phyloP scores from a whole-genome alignment of 1,139 yeast species.

The Suhomyces bribrorum region DNA sequence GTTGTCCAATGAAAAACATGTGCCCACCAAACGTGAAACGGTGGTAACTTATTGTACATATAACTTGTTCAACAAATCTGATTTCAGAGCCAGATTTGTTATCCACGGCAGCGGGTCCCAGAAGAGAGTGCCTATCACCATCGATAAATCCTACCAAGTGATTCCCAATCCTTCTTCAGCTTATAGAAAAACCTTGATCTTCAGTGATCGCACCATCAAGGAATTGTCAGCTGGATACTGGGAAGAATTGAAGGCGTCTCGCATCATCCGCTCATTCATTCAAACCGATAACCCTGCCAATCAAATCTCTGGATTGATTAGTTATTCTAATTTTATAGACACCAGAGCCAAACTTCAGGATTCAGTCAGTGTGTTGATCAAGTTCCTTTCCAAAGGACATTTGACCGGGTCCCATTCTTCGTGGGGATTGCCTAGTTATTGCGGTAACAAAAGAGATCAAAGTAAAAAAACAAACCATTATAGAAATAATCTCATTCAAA shows the following conservation, averaged over 20 bases:
- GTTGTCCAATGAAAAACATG: constrained; percentile 8
- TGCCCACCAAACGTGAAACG: constrained; percentile 29
- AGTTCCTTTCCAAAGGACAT: constrained; percentile 30
- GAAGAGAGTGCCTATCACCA: constrained; percentile 23
- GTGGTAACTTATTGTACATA: constrained; percentile 52
- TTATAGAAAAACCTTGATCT: constrained; percentile 21
- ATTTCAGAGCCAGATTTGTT: constrained; percentile 42
- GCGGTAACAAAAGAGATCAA: constrained; percentile 28
- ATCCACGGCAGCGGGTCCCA: constrained; percentile 24
- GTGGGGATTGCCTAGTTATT: constrained; percentile 33
- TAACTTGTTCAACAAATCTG: constrained; percentile 51
- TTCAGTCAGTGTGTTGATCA: constrained; percentile 24
- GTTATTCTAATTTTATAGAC: constrained; percentile 25
- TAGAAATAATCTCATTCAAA: constrained; percentile 37
- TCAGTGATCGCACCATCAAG: constrained; percentile 22
- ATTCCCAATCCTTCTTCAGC: constrained; percentile 20
- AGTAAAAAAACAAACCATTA: constrained; percentile 31
- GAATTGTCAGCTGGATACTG: constrained; percentile 27
- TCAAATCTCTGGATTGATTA: constrained; percentile 39
- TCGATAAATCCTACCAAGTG: constrained; percentile 34
- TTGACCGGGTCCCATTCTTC: constrained; percentile 29
- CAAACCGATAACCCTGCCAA: constrained; percentile 38
- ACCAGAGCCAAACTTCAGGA: constrained; percentile 18
- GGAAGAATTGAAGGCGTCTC: constrained; percentile 42
- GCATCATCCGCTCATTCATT: constrained; percentile 32